Evolutionary conservation across 192 early-diverging fungal species (phyloP).

Genomic region (Coemansia pectinata): DNA sequence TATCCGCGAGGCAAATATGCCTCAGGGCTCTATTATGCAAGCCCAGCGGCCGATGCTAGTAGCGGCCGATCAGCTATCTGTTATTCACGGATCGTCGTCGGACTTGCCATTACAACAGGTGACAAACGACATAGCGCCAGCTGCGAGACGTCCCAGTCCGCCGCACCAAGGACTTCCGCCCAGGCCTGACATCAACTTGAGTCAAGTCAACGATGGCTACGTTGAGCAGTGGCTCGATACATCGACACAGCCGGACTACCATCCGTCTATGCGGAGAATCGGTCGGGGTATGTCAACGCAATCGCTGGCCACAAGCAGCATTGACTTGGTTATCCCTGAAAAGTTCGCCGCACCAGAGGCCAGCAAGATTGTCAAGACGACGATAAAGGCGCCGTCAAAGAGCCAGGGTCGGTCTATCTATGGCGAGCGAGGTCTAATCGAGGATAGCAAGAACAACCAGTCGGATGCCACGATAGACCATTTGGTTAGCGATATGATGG

Average conservation of each 20-base stretch:
- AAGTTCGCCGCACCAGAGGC: conserved; percentile 12
- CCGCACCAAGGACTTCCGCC: not conserved
- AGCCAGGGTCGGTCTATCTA: conserved; percentile 20
- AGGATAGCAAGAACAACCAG: not conserved
- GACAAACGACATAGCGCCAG: not conserved
- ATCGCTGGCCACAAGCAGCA: conserved; percentile 5
- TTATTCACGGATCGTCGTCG: conserved; percentile 2
- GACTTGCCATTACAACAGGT: not conserved
- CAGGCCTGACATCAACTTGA: conserved; percentile 4
- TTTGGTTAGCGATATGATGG: conserved; percentile 30
- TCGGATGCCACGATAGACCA: conserved; percentile 26
- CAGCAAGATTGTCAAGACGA: conserved; percentile 5
- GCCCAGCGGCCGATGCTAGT: conserved; percentile 19
- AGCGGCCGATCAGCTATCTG: conserved; percentile 11
- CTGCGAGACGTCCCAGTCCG: conserved; percentile 1
- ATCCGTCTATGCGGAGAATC: conserved; percentile 1
- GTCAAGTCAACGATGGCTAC: conserved; percentile 7
- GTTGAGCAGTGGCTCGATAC: conserved; percentile 23
- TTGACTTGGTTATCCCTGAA: conserved; percentile 17
- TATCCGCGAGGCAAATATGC: not conserved
- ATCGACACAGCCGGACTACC: conserved; percentile 1
- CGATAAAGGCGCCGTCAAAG: not conserved
- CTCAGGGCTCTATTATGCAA: not conserved
- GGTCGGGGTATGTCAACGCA: conserved; percentile 1
- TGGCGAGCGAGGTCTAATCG: conserved; percentile 7